Conservation (phyloP, 371 early-diverging fungal species). For the Apophysomyces variabilis region DNA sequence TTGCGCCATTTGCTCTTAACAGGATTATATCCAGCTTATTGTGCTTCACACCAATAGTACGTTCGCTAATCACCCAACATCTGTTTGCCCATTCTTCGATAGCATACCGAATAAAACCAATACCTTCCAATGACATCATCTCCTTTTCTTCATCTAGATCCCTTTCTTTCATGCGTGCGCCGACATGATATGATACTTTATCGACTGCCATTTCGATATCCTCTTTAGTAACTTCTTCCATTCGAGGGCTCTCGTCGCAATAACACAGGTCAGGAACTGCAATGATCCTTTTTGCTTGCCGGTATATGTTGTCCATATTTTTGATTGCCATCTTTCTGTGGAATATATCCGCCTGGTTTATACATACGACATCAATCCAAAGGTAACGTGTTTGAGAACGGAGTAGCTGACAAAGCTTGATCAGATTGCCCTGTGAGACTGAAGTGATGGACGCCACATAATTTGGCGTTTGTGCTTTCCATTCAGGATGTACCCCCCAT, state of each 20-base stretch:
- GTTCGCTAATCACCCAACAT: too few species aligned
- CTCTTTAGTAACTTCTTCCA: neutral
- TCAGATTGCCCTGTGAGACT: neutral
- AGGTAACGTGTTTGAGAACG: neutral
- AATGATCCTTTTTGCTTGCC: neutral
- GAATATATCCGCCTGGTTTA: neutral
- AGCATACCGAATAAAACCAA: too few species aligned
- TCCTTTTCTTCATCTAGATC: neutral
- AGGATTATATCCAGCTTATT: too few species aligned
- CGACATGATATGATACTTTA: neutral
- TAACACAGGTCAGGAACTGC: neutral
- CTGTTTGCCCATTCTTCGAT: too few species aligned
- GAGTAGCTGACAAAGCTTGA: neutral
- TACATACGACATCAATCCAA: neutral
- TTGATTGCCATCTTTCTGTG: neutral
- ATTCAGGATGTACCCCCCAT: neutral
- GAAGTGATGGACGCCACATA: neutral
- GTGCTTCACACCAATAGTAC: too few species aligned
- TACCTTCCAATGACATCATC: neutral
- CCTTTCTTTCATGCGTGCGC: too few species aligned
- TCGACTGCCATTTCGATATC: neutral
- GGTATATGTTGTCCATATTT: neutral
- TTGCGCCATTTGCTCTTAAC: neutral
- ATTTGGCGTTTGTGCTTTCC: neutral
- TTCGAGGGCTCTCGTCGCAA: neutral